Conservation (phyloP, 768 basidiomycete species). For the Phlegmacium glaucopus region DNA sequence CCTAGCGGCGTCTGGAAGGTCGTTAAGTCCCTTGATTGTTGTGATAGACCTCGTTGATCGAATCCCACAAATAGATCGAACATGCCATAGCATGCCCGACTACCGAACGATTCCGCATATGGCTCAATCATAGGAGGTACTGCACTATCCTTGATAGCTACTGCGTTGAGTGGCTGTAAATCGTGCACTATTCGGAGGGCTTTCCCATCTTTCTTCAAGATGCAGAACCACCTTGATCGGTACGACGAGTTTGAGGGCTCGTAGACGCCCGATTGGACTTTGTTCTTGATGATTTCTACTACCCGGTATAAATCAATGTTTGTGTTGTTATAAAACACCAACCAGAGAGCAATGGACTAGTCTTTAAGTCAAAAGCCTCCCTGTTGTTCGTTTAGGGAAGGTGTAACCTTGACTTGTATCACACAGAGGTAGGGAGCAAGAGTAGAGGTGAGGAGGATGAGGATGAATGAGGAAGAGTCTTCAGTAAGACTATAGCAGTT, state of each 20-base stretch:
- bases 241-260: conserved; percentile 13
- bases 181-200: conserved; percentile 15
- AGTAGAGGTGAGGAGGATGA: too few species aligned
- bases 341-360: too few species aligned
- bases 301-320: too few species aligned
- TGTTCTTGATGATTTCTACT: background rate
- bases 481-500: too few species aligned
- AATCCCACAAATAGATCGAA: conserved; percentile 11
- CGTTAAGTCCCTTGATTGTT: conserved; percentile 12
- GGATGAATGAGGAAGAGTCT: too few species aligned
- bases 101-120: conserved; percentile 14
- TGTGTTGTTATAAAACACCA: too few species aligned
- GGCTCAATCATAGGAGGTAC: conserved; percentile 12
- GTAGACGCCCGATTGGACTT: conserved; percentile 3
- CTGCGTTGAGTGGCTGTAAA: conserved; percentile 15
- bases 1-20: conserved; percentile 13
- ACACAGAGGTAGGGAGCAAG: too few species aligned
- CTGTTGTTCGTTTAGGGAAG: too few species aligned
- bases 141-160: conserved; percentile 14
- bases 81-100: conserved; percentile 1
- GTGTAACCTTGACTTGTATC: too few species aligned
- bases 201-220: conserved; percentile 16
- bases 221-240: conserved; percentile 14
- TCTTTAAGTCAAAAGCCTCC: too few species aligned
- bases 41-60: conserved; percentile 5